Evolutionary conservation across 768 basidiomycete genomes (phyloP).

Genomic region (Lyophyllum atratum): DNA sequence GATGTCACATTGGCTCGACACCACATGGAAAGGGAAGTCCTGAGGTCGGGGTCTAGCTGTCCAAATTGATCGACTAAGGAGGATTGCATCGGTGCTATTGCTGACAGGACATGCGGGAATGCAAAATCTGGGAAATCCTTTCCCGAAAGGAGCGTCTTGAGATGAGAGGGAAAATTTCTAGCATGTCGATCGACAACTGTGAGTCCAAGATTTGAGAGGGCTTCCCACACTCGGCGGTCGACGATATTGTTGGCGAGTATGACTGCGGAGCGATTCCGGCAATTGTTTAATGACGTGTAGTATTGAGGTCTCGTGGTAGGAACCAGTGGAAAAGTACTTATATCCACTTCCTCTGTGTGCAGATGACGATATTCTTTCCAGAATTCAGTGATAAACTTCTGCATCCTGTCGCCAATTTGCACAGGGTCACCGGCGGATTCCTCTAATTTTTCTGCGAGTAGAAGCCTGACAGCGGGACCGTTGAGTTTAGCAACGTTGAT

Average conservation of each 20-base stretch:
- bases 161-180: slow-evolving; percentile 19
- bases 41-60: slow-evolving; percentile 14
- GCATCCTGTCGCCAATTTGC: not conserved
- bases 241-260: slow-evolving; percentile 18
- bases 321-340: slow-evolving; percentile 34
- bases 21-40: slow-evolving; percentile 32
- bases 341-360: slow-evolving; percentile 7
- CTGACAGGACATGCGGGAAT: slow-evolving; percentile 20
- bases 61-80: slow-evolving; percentile 9
- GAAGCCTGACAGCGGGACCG: slow-evolving; percentile 12
- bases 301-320: slow-evolving; percentile 24
- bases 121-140: slow-evolving; percentile 9
- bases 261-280: slow-evolving; percentile 25
- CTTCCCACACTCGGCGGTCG: slow-evolving; percentile 15
- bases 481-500: slow-evolving; percentile 28
- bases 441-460: slow-evolving; percentile 9
- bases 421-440: not conserved
- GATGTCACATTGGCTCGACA: slow-evolving; percentile 19
- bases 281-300: slow-evolving; percentile 35
- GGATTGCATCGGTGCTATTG: not conserved
- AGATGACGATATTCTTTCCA: slow-evolving; percentile 28
- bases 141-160: slow-evolving; percentile 12
- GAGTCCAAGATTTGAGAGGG: slow-evolving; percentile 24
- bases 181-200: slow-evolving; percentile 20
- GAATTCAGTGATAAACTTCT: slow-evolving; percentile 31